Percentiles rank a stretch among this genome's conserved stretches.
Evolutionary conservation across 1,139 yeast species (phyloP).

Genomic region (Pichia sp.): DNA sequence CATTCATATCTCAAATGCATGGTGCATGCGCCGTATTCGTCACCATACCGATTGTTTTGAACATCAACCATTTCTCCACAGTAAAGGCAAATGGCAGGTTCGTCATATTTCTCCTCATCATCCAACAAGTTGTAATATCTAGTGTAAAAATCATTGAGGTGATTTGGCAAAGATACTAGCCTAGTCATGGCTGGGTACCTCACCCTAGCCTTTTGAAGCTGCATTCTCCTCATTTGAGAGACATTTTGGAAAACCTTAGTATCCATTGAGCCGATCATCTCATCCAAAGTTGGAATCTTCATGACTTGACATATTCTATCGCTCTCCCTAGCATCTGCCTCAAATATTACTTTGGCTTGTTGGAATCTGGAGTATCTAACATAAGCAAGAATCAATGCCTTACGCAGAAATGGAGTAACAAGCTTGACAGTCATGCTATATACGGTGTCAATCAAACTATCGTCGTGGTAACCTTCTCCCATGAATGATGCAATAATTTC

Average conservation of each 20-base stretch:
- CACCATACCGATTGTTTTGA: conserved; percentile 52
- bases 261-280: conserved; percentile 17
- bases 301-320: conserved; percentile 50
- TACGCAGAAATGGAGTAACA: conserved; percentile 61
- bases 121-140: conserved; percentile 43
- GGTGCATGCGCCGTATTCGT: conserved; percentile 58
- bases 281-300: conserved; percentile 39
- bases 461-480: conserved; percentile 1
- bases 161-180: conserved; percentile 40
- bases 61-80: conserved; percentile 68
- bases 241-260: conserved; percentile 11
- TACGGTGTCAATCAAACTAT: conserved; percentile 27
- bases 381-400: conserved; percentile 52
- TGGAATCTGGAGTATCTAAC: conserved; percentile 51
- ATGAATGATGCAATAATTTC: conserved; percentile 5
- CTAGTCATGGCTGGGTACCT: conserved; percentile 48
- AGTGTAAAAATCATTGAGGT: conserved; percentile 61
- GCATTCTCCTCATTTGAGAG: conserved; percentile 4
- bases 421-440: conserved; percentile 52
- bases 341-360: conserved; percentile 24
- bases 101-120: conserved; percentile 37
- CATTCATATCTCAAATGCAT: conserved; percentile 61
- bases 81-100: conserved; percentile 82
- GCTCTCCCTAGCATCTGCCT: conserved; percentile 34
- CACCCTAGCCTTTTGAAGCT: conserved; percentile 24